Evolutionary conservation across 1,139 yeast species (phyloP).

Genomic region (Lodderomyces elongisporus): DNA sequence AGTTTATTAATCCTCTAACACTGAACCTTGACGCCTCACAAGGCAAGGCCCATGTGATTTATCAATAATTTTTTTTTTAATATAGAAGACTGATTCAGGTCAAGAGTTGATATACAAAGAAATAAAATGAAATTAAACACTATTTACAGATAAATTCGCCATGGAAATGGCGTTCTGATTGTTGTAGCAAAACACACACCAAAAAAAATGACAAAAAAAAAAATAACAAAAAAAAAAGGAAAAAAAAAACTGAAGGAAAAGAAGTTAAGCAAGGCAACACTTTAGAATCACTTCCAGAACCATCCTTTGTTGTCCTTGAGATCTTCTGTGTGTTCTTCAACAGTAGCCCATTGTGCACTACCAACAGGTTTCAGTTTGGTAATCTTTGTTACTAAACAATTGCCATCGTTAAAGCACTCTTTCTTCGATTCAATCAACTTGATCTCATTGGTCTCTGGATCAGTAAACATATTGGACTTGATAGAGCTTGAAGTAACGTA

Average conservation of each 20-base stretch:
- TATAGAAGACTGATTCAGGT: too few relatives aligned
- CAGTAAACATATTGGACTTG: slow-evolving; percentile 39
- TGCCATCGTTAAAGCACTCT: slow-evolving; percentile 63
- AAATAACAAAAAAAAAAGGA: too few relatives aligned
- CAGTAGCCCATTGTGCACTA: slow-evolving; percentile 27
- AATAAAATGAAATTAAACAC: too few relatives aligned
- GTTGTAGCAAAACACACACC: too few relatives aligned
- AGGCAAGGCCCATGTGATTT: too few relatives aligned
- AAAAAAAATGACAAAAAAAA: too few relatives aligned
- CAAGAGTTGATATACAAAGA: too few relatives aligned
- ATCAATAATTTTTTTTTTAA: too few relatives aligned
- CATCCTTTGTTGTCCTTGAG: slow-evolving; percentile 13
- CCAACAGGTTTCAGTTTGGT: slow-evolving; percentile 36
- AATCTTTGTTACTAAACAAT: slow-evolving; percentile 38
- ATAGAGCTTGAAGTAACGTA: slow-evolving; percentile 47
- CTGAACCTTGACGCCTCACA: too few relatives aligned
- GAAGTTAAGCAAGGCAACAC: not conserved
- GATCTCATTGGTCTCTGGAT: slow-evolving; percentile 52
- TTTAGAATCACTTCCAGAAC: slow-evolving; percentile 19
- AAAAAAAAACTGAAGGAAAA: not conserved
- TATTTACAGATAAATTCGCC: too few relatives aligned
- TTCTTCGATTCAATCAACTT: slow-evolving; percentile 48
- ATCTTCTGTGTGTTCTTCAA: slow-evolving; percentile 17
- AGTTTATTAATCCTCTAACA: too few relatives aligned
- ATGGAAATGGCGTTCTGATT: too few relatives aligned